A percentile compares a stretch with the other conserved stretches of the same genome.
phyloP scores from a whole-genome alignment of 305 asterid genomes.

The Solanum hybrid region DNA sequence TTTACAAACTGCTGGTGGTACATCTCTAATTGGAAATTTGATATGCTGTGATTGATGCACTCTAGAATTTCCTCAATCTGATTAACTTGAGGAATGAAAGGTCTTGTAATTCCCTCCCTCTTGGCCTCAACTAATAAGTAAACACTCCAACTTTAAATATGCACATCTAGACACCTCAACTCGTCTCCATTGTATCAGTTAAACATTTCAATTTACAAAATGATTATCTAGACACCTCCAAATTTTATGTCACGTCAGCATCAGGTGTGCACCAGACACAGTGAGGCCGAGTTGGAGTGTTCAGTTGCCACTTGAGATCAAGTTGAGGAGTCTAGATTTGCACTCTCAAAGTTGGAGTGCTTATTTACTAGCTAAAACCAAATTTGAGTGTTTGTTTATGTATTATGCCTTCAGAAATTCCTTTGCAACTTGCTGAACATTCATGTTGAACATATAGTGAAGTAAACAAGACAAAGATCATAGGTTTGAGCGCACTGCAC shows the following conservation, averaged over 20 bases:
- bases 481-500: neutral
- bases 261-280: too few species aligned
- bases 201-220: neutral
- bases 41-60: neutral
- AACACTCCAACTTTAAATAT: neutral
- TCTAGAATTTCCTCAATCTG: neutral
- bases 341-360: neutral
- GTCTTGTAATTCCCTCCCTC: neutral
- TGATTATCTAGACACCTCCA: neutral
- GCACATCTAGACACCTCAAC: neutral
- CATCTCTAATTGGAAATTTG: neutral
- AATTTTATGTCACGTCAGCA: too few species aligned
- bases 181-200: neutral
- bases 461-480: neutral
- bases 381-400: neutral
- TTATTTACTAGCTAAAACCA: neutral
- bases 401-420: neutral
- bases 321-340: neutral
- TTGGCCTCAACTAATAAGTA: neutral
- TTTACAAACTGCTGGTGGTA: neutral
- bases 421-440: neutral
- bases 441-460: neutral
- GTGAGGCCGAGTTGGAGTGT: neutral
- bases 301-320: neutral
- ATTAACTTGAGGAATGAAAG: neutral